Percentiles rank a stretch among this genome's conserved stretches.
Conservation (phyloP, 495 filamentous ascomycete species). For the Parathielavia hyrcaniae region DNA sequence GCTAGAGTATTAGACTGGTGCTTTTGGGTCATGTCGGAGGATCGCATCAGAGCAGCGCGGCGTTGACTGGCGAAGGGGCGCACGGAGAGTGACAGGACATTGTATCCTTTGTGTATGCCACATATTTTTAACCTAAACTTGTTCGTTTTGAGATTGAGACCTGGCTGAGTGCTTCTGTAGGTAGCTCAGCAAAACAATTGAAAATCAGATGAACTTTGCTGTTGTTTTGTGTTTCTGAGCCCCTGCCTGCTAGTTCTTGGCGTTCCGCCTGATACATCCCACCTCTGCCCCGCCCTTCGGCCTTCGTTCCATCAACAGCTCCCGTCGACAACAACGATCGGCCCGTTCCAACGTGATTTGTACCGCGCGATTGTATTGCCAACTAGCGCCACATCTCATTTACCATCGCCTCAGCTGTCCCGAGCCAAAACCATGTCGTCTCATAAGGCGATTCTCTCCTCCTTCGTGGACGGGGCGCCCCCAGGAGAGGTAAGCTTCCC, state of each 20-base stretch:
- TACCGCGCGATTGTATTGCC: neutral
- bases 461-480: slow-evolving; percentile 90
- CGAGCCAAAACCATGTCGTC: slow-evolving; percentile 30
- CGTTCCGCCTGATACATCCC: slow-evolving; percentile 2
- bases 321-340: neutral
- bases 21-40: neutral
- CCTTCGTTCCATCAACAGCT: slow-evolving; percentile 8
- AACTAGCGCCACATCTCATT: neutral
- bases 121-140: no score
- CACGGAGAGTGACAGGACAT: neutral
- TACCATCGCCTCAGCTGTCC: neutral
- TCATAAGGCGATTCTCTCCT: slow-evolving; percentile 60
- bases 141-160: no score
- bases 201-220: neutral
- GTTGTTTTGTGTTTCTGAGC: neutral
- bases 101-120: neutral
- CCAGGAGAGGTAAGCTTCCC: slow-evolving; percentile 79
- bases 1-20: slow-evolving; percentile 35
- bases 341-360: neutral
- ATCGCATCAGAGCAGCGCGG: slow-evolving; percentile 14
- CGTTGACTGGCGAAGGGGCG: slow-evolving; percentile 11
- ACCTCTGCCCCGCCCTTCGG: slow-evolving; percentile 12
- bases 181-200: neutral
- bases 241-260: slow-evolving; percentile 12
- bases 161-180: neutral